These are phyloP conservation scores for Naganishia albida DNA, from an alignment of 1,284 basidiomycete genomes.

Conservation along the genomic window DNA sequence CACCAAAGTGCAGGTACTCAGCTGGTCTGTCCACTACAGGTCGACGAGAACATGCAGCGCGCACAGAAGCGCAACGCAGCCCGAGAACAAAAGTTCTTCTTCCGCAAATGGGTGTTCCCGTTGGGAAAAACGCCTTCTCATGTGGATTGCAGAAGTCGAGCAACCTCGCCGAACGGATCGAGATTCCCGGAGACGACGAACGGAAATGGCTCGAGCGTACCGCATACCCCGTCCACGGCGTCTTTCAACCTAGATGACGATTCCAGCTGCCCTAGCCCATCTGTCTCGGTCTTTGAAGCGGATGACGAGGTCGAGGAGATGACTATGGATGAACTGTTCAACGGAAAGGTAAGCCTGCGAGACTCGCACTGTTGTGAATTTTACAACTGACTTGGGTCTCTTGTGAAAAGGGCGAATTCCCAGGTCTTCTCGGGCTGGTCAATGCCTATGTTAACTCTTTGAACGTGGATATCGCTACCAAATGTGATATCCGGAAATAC, in stretches of 20 bases:
- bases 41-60: slow-evolving; percentile 93
- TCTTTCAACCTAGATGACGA: slow-evolving; percentile 30
- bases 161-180: slow-evolving; percentile 26
- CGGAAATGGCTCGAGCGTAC: slow-evolving; percentile 17
- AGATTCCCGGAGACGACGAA: not conserved
- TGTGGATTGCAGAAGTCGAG: slow-evolving; percentile 40
- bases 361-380: not conserved
- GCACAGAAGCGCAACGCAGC: slow-evolving; percentile 85
- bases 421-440: slow-evolving; percentile 82
- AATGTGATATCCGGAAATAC: slow-evolving; percentile 71
- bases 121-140: slow-evolving; percentile 46
- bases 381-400: not conserved
- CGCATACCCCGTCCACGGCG: slow-evolving; percentile 18
- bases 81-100: slow-evolving; percentile 74
- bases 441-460: slow-evolving; percentile 84
- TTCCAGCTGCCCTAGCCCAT: slow-evolving; percentile 20
- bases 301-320: slow-evolving; percentile 82
- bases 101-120: slow-evolving; percentile 84
- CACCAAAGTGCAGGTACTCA: slow-evolving; percentile 1
- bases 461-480: slow-evolving; percentile 69
- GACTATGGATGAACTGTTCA: slow-evolving; percentile 89
- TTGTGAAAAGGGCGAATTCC: slow-evolving; percentile 59
- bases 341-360: slow-evolving; percentile 67
- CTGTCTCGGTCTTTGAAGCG: slow-evolving; percentile 8
- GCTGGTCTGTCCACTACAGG: slow-evolving; percentile 58